Conservation (phyloP, 306 rosid genomes). For the Argentina anserina region DNA sequence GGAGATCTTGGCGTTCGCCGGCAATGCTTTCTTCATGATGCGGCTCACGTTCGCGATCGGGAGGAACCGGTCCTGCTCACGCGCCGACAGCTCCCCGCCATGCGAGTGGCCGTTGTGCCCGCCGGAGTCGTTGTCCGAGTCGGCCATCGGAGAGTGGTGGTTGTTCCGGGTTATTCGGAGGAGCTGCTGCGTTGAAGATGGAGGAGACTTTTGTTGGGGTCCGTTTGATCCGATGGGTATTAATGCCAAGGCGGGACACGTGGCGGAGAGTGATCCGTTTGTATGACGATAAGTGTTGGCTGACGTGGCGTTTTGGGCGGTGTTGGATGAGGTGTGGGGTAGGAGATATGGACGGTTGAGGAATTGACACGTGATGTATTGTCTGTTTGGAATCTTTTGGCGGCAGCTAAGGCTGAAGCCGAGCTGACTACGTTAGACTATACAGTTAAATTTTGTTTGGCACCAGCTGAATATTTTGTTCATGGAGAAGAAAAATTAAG, state of each 20-base stretch:
- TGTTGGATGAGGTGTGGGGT: conserved; percentile 26
- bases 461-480: too few relatives aligned
- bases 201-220: conserved; percentile 22
- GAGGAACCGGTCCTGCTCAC: conserved; percentile 58
- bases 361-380: not conserved
- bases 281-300: conserved; percentile 24
- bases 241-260: conserved; percentile 40
- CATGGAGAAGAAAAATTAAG: too few relatives aligned
- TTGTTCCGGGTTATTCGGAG: not conserved
- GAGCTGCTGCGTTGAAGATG: not conserved
- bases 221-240: conserved; percentile 50
- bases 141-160: conserved; percentile 39
- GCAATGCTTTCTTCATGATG: conserved; percentile 69
- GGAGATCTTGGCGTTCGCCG: conserved; percentile 71
- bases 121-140: conserved; percentile 72
- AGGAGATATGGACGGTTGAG: not conserved
- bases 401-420: not conserved
- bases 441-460: not conserved
- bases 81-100: conserved; percentile 40
- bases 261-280: conserved; percentile 24
- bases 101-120: conserved; percentile 26
- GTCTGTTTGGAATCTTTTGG: not conserved
- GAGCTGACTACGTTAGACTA: not conserved
- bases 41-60: conserved; percentile 79
- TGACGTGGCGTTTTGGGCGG: conserved; percentile 3